Evolutionary conservation across 768 basidiomycete genomes (phyloP).

Genomic region (Termitomyces sp.): DNA sequence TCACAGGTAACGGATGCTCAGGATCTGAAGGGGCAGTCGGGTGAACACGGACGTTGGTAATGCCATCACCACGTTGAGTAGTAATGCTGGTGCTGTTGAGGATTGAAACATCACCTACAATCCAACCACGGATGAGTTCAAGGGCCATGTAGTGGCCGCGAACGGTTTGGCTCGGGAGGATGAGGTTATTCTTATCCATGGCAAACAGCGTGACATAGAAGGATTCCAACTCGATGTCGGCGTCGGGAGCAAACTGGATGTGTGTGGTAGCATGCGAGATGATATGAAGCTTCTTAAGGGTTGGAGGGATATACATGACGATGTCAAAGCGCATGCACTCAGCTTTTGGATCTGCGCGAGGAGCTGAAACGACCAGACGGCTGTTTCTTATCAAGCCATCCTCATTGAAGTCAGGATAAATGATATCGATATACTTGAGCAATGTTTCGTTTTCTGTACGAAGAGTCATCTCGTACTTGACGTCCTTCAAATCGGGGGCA

Average conservation of each 20-base stretch:
- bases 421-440: constrained; percentile 34
- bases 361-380: constrained; percentile 35
- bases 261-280: constrained; percentile 41
- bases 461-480: constrained; percentile 49
- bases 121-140: constrained; percentile 52
- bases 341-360: constrained; percentile 19
- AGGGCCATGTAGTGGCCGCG: constrained; percentile 36
- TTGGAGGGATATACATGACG: constrained; percentile 46
- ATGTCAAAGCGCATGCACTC: constrained; percentile 56
- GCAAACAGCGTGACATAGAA: constrained; percentile 43
- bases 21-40: constrained; percentile 32
- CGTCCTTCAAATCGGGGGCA: constrained; percentile 32
- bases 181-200: constrained; percentile 36
- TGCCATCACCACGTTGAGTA: constrained; percentile 50
- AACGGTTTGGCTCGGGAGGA: constrained; percentile 40
- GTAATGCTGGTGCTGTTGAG: constrained; percentile 35
- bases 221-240: constrained; percentile 37
- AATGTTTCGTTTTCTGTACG: constrained; percentile 38
- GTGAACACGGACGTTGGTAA: constrained; percentile 44
- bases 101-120: constrained; percentile 56
- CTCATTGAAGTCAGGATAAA: constrained; percentile 30
- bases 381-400: constrained; percentile 29
- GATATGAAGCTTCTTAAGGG: constrained; percentile 46
- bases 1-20: constrained; percentile 28
- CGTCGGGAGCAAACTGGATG: constrained; percentile 44